phyloP scores from a whole-genome alignment of 1,284 basidiomycete genomes.

The Moesziomyces parantarcticus region DNA sequence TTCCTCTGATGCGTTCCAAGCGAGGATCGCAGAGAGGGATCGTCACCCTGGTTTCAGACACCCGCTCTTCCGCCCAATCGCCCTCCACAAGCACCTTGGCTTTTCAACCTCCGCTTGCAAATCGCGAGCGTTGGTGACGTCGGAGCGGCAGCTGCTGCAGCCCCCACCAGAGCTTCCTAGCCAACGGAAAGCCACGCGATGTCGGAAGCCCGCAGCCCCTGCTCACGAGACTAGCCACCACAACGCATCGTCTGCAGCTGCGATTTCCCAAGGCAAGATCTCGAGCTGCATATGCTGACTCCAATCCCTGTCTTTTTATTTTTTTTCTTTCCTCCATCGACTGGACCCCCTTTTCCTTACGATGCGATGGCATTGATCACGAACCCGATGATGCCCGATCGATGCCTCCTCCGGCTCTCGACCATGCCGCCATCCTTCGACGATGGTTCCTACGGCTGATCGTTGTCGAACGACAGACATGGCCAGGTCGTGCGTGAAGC shows the following conservation, averaged over 20 bases:
- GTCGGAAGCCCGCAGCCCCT: no score
- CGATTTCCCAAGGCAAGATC: conserved; percentile 5
- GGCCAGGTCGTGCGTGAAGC: conserved; percentile 44
- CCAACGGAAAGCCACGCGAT: no score
- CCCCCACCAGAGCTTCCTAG: neutral
- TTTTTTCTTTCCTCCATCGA: conserved; percentile 3
- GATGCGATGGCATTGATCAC: no score
- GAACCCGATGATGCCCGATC: no score
- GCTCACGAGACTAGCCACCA: neutral
- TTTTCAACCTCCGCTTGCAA: conserved; percentile 5
- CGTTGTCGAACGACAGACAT: conserved; percentile 15
- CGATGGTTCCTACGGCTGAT: neutral
- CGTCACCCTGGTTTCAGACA: conserved; percentile 5
- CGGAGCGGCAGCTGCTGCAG: neutral
- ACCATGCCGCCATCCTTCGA: neutral
- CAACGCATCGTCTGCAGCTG: neutral
- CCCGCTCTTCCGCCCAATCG: neutral
- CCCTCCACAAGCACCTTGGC: neutral
- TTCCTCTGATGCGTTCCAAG: conserved; percentile 1
- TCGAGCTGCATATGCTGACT: conserved; percentile 40
- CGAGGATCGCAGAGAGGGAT: conserved; percentile 28
- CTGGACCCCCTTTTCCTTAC: no score
- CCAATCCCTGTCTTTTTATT: conserved; percentile 5
- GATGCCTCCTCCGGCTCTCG: neutral
- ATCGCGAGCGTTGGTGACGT: neutral